Base-by-base conservation (phyloP, 192 early-diverging fungal genomes). In the Podila verticillata region DNA sequence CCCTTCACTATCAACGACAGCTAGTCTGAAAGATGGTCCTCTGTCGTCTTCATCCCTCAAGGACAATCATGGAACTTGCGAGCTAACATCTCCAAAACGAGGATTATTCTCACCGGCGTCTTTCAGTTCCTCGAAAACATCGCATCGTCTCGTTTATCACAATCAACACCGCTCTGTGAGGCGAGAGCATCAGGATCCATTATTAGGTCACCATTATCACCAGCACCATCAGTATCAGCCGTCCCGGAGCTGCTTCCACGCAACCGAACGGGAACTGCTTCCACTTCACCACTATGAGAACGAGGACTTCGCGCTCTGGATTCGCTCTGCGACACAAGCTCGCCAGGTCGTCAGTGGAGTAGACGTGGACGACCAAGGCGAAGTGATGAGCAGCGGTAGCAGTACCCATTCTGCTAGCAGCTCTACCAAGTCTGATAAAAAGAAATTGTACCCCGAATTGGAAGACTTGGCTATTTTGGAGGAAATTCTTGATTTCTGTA, bases 401-500 rank as follows among this genome's bases (percentile, higher is more conserved):
- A 32, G 48, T 17, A 34, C 34, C 31, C 31, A 65, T 29, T 24
- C 47, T 17, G 5, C 19, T 13, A 35, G 20, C 49, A 29, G 34
- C 32, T 9, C 48, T 36, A 7, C 12, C 1, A 26, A 66, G 22
- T 44, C 61, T 19, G 36, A 26, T 12, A 62, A 47, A 48, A 72
- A 66, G 35, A 62, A 63, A 12, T 49, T 29, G 4, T 19, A 39
- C 0, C 65, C 69, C 15, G 75, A 79, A 28, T 35, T 79, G 32
- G 75, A 79, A 48, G 69, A 79, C n/a, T 57, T 72, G 54, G 58
- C 70, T 2, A 64, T 79, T 20, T 30, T 79, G 24, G 63, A 70
- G 15, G 75, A 79, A 26, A 68, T 79, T 2, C 69, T 79, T 34
- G 68, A 79, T 31, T 79, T 79, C 34, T 35, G 75, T 79, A 79